These are phyloP conservation scores for Betula pendula DNA, from an alignment of 306 rosid genomes.

Conservation along the genomic window DNA sequence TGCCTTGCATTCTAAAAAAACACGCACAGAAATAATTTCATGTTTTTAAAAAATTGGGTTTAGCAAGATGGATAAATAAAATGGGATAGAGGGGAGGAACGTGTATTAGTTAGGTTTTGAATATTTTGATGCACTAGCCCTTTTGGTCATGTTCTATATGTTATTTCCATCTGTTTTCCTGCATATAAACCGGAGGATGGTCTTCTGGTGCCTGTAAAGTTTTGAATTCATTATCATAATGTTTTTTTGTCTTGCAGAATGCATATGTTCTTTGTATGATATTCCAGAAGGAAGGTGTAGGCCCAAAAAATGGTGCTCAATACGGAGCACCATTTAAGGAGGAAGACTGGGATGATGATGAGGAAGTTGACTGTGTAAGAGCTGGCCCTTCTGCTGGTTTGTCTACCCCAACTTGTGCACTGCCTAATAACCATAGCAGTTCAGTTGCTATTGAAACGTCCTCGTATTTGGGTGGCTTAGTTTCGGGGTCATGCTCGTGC, in stretches of 20 bases:
- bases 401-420: slow-evolving; percentile 16
- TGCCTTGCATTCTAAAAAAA: background rate
- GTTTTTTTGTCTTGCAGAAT: slow-evolving; percentile 44
- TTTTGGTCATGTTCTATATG: background rate
- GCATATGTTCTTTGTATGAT: slow-evolving; percentile 62
- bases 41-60: background rate
- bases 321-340: slow-evolving; percentile 65
- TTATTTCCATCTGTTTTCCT: background rate
- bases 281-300: slow-evolving; percentile 64
- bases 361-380: slow-evolving; percentile 39
- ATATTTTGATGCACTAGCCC: background rate
- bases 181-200: background rate
- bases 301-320: slow-evolving; percentile 69
- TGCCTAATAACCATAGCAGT: slow-evolving; percentile 12
- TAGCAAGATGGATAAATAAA: background rate
- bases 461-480: slow-evolving; percentile 26
- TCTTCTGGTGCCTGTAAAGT: slow-evolving; percentile 9
- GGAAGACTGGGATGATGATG: slow-evolving; percentile 62
- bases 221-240: background rate
- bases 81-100: background rate
- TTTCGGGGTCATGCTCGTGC: slow-evolving; percentile 39
- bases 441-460: slow-evolving; percentile 25
- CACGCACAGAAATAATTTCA: background rate
- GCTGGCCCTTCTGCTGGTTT: slow-evolving; percentile 20
- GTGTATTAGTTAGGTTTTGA: background rate